phyloP scores from a whole-genome alignment of 2,329 filamentous ascomycete species.

The Colletotrichum chrysophilum region DNA sequence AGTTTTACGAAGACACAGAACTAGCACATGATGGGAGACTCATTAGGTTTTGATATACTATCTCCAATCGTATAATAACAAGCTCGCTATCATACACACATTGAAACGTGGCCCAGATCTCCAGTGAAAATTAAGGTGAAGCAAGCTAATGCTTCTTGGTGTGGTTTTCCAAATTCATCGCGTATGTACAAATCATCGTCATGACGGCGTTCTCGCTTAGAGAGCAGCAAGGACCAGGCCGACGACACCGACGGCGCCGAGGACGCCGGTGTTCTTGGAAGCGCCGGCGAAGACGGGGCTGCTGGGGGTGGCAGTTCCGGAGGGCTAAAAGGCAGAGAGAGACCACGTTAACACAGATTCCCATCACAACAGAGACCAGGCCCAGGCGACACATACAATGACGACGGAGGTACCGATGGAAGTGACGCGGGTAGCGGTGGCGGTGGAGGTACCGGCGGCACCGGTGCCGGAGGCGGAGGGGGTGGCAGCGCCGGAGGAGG shows the following conservation, averaged over 20 bases:
- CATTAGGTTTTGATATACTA: not conserved
- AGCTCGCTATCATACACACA: constrained; percentile 5
- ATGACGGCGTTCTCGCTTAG: not conserved
- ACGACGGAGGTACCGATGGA: constrained; percentile 11
- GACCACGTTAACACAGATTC: not conserved
- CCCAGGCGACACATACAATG: constrained; percentile 14
- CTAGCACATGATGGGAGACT: not conserved
- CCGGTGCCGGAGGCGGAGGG: not conserved
- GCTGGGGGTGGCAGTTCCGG: constrained; percentile 2
- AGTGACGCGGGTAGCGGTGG: not conserved
- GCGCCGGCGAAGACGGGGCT: constrained; percentile 11
- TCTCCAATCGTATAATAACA: constrained; percentile 7
- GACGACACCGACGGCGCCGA: not conserved
- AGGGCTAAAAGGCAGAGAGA: not conserved
- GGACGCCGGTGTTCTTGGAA: constrained; percentile 3
- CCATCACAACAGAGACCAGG: constrained; percentile 1
- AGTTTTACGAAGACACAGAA: not conserved
- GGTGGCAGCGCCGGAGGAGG: not conserved
- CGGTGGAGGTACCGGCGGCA: not conserved
- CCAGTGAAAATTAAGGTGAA: not conserved
- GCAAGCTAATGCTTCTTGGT: not conserved
- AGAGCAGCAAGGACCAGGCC: constrained; percentile 6
- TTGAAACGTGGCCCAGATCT: not conserved
- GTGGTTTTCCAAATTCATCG: not conserved
- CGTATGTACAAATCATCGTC: not conserved